Evolutionary conservation across 305 asterid species (phyloP).

Genomic region (Fraxinus xanthoxyloides): DNA sequence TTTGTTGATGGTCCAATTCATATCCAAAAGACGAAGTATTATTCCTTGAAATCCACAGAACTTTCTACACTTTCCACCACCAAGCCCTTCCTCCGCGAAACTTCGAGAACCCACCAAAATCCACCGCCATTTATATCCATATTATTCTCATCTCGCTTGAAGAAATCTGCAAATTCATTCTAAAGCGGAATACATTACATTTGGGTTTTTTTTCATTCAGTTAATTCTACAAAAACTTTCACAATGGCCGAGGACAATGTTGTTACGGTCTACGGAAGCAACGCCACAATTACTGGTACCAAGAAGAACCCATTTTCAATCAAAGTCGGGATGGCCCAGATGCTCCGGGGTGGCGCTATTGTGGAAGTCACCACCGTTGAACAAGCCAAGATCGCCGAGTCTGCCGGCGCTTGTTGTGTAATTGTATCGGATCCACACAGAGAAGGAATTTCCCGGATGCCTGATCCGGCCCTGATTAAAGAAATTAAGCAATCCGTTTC

Average conservation of each 20-base stretch:
- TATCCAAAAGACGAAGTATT: not conserved
- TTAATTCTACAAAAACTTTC: conserved; percentile 26
- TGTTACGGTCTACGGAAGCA: conserved; percentile 65
- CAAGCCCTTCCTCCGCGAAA: conserved; percentile 27
- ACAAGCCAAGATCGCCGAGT: conserved; percentile 75
- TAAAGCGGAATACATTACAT: not conserved
- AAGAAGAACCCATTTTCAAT: conserved; percentile 63
- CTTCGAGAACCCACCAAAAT: conserved; percentile 42
- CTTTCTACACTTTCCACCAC: conserved; percentile 34
- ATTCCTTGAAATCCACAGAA: conserved; percentile 25
- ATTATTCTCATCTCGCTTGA: not conserved
- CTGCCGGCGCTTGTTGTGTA: conserved; percentile 76
- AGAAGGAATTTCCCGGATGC: conserved; percentile 67
- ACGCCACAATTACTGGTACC: conserved; percentile 58
- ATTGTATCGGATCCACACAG: conserved; percentile 48
- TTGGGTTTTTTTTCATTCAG: conserved; percentile 3
- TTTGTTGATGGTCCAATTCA: not conserved
- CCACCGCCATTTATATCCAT: conserved; percentile 17
- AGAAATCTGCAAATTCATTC: not conserved
- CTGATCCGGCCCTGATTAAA: conserved; percentile 67
- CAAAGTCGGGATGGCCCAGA: conserved; percentile 67
- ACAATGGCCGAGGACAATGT: conserved; percentile 75
- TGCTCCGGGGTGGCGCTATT: conserved; percentile 81
- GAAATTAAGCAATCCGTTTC: conserved; percentile 63
- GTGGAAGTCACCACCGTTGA: conserved; percentile 55